Evolutionary conservation across 1,139 yeast species (phyloP).

Genomic region (Geotrichum candidum): DNA sequence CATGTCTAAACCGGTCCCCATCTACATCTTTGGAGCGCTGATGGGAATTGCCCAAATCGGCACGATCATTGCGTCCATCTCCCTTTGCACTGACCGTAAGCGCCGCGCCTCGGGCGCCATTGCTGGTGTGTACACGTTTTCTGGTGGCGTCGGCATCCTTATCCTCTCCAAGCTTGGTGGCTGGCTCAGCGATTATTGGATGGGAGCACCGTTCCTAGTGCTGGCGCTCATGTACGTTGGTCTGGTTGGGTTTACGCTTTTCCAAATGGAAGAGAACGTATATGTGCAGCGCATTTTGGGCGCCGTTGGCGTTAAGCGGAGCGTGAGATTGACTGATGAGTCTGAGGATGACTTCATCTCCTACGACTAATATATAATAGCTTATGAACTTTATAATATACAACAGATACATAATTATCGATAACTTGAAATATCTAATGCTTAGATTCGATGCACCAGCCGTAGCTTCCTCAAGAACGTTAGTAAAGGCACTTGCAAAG

Average conservation of each 20-base stretch:
- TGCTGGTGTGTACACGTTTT: constrained; percentile 60
- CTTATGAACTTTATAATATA: background rate
- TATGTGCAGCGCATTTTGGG: background rate
- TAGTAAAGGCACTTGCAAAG: too few species aligned
- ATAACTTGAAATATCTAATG: too few species aligned
- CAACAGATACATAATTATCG: too few species aligned
- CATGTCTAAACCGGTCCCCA: constrained; percentile 34
- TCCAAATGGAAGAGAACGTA: constrained; percentile 13
- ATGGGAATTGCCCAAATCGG: constrained; percentile 53
- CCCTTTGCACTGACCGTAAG: constrained; percentile 41
- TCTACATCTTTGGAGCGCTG: constrained; percentile 38
- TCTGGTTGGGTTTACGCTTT: constrained; percentile 23
- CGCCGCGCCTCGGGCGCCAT: constrained; percentile 52
- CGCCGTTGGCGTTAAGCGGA: background rate
- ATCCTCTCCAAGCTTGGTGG: constrained; percentile 61
- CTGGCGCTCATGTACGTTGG: constrained; percentile 44
- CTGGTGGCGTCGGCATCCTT: constrained; percentile 67
- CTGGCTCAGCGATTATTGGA: constrained; percentile 50
- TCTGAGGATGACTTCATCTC: background rate
- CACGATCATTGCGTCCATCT: constrained; percentile 48
- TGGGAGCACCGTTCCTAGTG: constrained; percentile 54
- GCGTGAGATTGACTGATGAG: background rate
- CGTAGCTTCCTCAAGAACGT: too few species aligned
- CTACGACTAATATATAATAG: background rate
- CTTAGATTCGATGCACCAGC: too few species aligned